These are phyloP conservation scores for Pseudogymnoascus sp. DNA, from an alignment of 2,329 filamentous ascomycete genomes.

Conservation along the genomic window DNA sequence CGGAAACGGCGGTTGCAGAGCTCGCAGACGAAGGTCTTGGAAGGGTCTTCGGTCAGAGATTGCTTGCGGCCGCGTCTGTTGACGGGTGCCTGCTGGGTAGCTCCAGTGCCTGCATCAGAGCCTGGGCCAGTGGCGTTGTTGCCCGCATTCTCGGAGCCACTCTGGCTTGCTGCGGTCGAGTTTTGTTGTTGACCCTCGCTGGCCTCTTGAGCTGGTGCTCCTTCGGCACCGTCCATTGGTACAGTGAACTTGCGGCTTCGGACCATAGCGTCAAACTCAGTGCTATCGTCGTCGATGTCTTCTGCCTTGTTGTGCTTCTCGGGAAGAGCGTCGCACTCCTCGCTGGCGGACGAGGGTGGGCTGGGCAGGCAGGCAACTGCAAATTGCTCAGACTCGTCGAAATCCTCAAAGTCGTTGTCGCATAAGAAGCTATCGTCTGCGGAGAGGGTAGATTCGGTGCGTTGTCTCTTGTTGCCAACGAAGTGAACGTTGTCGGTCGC, in stretches of 20 bases:
- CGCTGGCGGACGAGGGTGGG: slow-evolving; percentile 48
- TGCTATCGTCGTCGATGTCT: slow-evolving; percentile 27
- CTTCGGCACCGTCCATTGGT: slow-evolving; percentile 27
- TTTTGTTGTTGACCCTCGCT: slow-evolving; percentile 19
- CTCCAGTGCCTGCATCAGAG: slow-evolving; percentile 27
- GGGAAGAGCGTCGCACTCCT: slow-evolving; percentile 41
- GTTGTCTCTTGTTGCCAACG: slow-evolving; percentile 59
- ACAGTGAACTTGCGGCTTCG: slow-evolving; percentile 29
- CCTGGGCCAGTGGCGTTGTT: slow-evolving; percentile 37
- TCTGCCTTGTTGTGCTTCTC: slow-evolving; percentile 48
- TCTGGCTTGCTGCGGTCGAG: slow-evolving; percentile 34
- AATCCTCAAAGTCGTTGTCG: slow-evolving; percentile 68
- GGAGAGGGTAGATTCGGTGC: slow-evolving; percentile 61
- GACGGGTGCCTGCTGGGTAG: slow-evolving; percentile 48
- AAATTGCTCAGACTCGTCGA: slow-evolving; percentile 60
- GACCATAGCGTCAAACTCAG: slow-evolving; percentile 30
- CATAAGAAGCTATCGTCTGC: slow-evolving; percentile 71
- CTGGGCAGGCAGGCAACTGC: slow-evolving; percentile 55
- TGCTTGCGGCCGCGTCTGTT: slow-evolving; percentile 97
- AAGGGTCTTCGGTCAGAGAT: slow-evolving; percentile 92
- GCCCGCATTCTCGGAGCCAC: slow-evolving; percentile 35
- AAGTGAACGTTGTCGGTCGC: slow-evolving; percentile 51
- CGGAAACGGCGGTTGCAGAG: slow-evolving; percentile 96
- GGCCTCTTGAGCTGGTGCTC: slow-evolving; percentile 24
- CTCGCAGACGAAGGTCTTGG: slow-evolving; percentile 96